These are phyloP conservation scores for Plasmodium gaboni DNA, from an alignment of 169 alveolate genomes.

Conservation along the genomic window DNA sequence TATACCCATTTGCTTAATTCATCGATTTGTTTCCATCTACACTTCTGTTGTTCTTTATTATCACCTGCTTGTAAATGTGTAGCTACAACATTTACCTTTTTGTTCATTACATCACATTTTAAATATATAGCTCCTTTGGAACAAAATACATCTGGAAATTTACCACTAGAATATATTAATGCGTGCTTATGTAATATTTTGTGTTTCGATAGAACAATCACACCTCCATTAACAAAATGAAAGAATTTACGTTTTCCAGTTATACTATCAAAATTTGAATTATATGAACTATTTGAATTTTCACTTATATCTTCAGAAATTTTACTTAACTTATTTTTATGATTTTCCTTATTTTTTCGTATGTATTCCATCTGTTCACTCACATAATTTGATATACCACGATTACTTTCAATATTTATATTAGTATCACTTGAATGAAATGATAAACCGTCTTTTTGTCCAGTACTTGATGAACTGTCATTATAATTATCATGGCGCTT, in stretches of 20 bases:
- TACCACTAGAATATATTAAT: slow-evolving; percentile 65
- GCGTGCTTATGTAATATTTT: slow-evolving; percentile 80
- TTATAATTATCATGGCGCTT: not conserved
- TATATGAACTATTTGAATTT: not conserved
- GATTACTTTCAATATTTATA: not conserved
- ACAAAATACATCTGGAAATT: slow-evolving; percentile 79
- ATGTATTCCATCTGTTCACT: not conserved
- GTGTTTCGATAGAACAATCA: slow-evolving; percentile 79
- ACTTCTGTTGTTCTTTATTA: slow-evolving; percentile 49
- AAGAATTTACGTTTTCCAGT: slow-evolving; percentile 78
- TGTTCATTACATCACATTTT: slow-evolving; percentile 77
- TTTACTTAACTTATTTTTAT: not conserved
- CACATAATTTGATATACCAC: not conserved
- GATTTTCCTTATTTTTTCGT: not conserved
- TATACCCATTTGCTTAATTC: slow-evolving; percentile 87
- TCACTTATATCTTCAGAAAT: not conserved
- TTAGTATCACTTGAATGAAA: slow-evolving; percentile 18
- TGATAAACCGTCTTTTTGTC: not conserved
- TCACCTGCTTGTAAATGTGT: slow-evolving; percentile 89
- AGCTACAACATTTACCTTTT: slow-evolving; percentile 83
- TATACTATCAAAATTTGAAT: slow-evolving; percentile 73
- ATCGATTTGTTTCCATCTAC: slow-evolving; percentile 80
- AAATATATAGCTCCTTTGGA: slow-evolving; percentile 89
- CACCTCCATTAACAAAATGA: slow-evolving; percentile 80
- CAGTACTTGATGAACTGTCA: not conserved